phyloP scores from a whole-genome alignment of 2,329 filamentous ascomycete species.

The Colletotrichum gigasporum region DNA sequence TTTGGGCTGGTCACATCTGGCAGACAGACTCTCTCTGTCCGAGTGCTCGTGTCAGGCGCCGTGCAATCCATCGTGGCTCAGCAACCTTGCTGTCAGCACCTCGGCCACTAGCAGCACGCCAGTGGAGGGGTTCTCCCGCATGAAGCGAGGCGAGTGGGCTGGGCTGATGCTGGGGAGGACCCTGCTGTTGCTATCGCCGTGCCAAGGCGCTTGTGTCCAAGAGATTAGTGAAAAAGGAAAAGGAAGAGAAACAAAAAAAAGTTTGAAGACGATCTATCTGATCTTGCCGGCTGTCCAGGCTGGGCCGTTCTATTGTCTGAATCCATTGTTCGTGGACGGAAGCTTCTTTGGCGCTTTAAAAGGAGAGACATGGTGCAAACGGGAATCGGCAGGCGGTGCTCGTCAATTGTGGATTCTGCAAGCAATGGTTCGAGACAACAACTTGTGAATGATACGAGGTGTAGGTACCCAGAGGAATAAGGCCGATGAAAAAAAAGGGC shows the following conservation, averaged over 20 bases:
- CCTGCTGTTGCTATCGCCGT: conserved; percentile 3
- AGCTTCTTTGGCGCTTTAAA: background rate
- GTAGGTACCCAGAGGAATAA: background rate
- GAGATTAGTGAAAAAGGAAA: background rate
- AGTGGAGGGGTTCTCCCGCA: background rate
- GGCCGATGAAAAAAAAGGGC: background rate
- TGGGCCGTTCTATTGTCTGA: conserved; percentile 8
- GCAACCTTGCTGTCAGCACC: background rate
- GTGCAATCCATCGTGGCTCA: background rate
- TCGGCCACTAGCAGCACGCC: background rate
- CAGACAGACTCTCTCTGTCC: no score
- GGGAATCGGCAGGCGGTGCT: background rate
- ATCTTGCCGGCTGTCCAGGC: background rate
- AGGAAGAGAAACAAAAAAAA: background rate
- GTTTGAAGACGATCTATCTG: background rate
- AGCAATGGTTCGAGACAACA: no score
- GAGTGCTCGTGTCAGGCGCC: background rate
- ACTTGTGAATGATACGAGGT: background rate
- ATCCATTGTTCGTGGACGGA: background rate
- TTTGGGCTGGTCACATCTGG: no score
- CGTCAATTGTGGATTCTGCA: background rate
- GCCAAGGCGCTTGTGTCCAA: conserved; percentile 18
- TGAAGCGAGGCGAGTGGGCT: background rate
- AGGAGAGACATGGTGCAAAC: background rate
- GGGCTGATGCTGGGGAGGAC: background rate